Conservation (phyloP, 2,329 filamentous ascomycete genomes). For the Huntiella omanensis region DNA sequence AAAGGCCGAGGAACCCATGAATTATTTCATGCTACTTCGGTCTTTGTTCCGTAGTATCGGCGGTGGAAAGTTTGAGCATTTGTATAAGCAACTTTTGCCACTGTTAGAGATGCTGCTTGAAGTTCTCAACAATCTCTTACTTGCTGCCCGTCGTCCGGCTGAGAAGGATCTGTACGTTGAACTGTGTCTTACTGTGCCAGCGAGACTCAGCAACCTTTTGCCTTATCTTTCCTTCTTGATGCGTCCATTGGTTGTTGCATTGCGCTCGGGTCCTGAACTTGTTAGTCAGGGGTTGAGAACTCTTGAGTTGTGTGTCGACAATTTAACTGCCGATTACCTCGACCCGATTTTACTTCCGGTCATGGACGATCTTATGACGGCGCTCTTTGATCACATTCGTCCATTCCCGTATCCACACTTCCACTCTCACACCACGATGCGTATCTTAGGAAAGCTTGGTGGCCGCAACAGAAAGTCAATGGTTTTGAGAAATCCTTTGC, state of each 20-base stretch:
- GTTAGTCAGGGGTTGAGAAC: slow-evolving; percentile 89
- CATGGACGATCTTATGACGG: slow-evolving; percentile 96
- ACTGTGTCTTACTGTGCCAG: slow-evolving; percentile 86
- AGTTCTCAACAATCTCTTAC: slow-evolving; percentile 82
- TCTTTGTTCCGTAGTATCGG: slow-evolving; percentile 94
- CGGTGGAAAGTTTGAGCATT: slow-evolving; percentile 87
- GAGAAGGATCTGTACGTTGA: slow-evolving; percentile 96
- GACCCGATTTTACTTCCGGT: slow-evolving; percentile 98
- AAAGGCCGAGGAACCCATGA: slow-evolving; percentile 91
- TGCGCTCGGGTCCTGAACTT: slow-evolving; percentile 79
- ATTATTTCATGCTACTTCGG: slow-evolving; percentile 86
- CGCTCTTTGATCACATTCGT: slow-evolving; percentile 84
- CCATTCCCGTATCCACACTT: slow-evolving; percentile 94
- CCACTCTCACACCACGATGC: slow-evolving; percentile 92
- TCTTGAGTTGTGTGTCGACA: slow-evolving; percentile 91
- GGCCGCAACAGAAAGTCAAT: slow-evolving; percentile 92
- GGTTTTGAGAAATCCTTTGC: slow-evolving; percentile 68
- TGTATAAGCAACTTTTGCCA: slow-evolving; percentile 95
- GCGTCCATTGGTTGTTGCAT: slow-evolving; percentile 87
- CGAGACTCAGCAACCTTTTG: slow-evolving; percentile 78
- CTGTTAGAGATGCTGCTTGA: slow-evolving; percentile 94
- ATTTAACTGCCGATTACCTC: slow-evolving; percentile 90
- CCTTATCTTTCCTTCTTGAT: slow-evolving; percentile 94
- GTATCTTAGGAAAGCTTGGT: slow-evolving; percentile 89
- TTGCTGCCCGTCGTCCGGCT: slow-evolving; percentile 73